Evolutionary conservation across 129 eudicot species (phyloP).

Genomic region (Centaurea solstitialis): DNA sequence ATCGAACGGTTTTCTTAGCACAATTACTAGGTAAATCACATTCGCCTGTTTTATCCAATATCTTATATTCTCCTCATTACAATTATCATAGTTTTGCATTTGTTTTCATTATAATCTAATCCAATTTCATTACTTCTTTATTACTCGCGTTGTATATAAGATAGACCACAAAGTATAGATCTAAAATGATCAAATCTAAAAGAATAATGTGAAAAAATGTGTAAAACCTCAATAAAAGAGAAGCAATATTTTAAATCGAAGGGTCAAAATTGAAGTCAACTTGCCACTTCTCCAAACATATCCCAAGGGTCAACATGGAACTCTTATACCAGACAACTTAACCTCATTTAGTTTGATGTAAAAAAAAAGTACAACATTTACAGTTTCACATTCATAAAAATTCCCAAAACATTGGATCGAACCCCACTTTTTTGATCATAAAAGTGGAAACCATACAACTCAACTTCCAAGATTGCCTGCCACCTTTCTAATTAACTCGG

Average conservation of each 20-base stretch:
- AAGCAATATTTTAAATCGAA: neutral
- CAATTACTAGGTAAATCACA: too few species aligned
- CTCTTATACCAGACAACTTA: constrained; percentile 2
- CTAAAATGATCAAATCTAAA: too few species aligned
- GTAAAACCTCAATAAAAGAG: neutral
- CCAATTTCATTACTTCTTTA: too few species aligned
- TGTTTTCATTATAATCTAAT: neutral
- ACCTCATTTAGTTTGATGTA: constrained; percentile 18
- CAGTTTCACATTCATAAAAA: constrained; percentile 26
- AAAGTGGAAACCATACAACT: constrained; percentile 23
- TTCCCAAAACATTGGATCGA: constrained; percentile 49
- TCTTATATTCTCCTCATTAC: too few species aligned
- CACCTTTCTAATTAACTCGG: constrained; percentile 17
- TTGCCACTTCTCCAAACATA: constrained; percentile 8
- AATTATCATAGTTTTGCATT: neutral
- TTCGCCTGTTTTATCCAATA: too few species aligned
- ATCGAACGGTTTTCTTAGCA: too few species aligned
- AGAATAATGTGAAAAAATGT: too few species aligned
- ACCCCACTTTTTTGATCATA: constrained; percentile 26
- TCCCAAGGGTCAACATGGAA: neutral
- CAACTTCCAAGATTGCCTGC: constrained; percentile 43
- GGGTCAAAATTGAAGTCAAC: constrained; percentile 22
- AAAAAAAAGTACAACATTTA: constrained; percentile 27
- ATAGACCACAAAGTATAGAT: too few species aligned
- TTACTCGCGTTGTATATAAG: too few species aligned